phyloP scores from a whole-genome alignment of 164 flowering plant genomes.

The Malania oleifera region DNA sequence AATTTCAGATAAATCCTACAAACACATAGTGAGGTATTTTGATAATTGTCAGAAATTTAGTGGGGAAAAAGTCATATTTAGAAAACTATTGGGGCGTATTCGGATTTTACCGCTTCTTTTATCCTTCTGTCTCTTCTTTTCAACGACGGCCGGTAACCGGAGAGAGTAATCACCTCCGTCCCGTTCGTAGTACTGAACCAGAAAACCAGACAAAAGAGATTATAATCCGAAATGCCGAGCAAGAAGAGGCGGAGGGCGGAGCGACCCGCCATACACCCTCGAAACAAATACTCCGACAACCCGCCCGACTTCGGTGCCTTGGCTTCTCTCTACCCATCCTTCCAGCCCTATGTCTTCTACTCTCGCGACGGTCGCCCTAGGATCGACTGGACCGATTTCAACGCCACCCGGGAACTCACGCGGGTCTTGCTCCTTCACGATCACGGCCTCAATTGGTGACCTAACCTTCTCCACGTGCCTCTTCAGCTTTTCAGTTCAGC shows the following conservation, averaged over 20 bases:
- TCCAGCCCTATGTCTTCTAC: constrained; percentile 61
- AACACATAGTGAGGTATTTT: no score
- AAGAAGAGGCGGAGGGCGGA: constrained; percentile 43
- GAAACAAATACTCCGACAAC: constrained; percentile 69
- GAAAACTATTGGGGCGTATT: no score
- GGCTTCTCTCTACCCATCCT: constrained; percentile 79
- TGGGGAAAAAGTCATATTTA: no score
- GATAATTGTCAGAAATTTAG: no score
- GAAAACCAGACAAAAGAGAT: neutral
- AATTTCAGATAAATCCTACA: no score
- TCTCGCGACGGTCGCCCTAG: constrained; percentile 53
- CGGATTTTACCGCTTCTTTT: no score
- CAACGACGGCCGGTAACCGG: no score
- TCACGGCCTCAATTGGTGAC: constrained; percentile 68
- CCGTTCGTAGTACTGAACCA: no score
- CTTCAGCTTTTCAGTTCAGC: neutral
- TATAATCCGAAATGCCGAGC: constrained; percentile 37
- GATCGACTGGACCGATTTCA: constrained; percentile 94
- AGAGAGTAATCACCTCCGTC: no score
- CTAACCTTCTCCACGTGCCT: neutral
- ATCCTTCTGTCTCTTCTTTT: no score
- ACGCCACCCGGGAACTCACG: constrained; percentile 90
- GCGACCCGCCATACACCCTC: constrained; percentile 59
- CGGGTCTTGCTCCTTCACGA: constrained; percentile 77
- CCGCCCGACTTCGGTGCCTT: constrained; percentile 73